Evolutionary conservation across 345 rosid species (phyloP).

Genomic region (Eucalyptus erythrocorys): DNA sequence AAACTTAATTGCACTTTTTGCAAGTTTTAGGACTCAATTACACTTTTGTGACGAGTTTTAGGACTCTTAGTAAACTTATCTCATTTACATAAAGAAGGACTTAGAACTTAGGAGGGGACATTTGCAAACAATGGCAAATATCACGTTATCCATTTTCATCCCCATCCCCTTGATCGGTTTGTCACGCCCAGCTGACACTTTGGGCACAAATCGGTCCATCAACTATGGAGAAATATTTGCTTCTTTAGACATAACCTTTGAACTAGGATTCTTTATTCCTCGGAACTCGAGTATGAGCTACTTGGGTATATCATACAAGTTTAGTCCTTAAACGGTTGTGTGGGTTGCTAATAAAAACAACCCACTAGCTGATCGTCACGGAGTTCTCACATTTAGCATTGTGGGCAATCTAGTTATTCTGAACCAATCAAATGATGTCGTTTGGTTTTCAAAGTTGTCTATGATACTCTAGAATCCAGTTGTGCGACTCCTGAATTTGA

Average conservation of each 20-base stretch:
- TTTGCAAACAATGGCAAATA: too few species aligned
- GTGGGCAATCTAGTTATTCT: constrained; percentile 3
- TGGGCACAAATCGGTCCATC: neutral
- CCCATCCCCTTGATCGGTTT: neutral
- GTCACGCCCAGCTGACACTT: neutral
- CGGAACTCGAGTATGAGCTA: constrained; percentile 3
- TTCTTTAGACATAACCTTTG: neutral
- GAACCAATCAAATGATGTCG: neutral
- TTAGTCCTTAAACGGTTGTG: neutral
- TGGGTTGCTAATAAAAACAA: constrained; percentile 39
- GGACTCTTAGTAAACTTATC: too few species aligned
- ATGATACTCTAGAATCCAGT: neutral
- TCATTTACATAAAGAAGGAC: too few species aligned
- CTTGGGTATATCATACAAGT: constrained; percentile 27
- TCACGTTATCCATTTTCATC: too few species aligned
- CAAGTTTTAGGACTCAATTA: too few species aligned
- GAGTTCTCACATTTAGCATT: neutral
- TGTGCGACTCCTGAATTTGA: constrained; percentile 18
- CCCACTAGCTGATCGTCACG: constrained; percentile 3
- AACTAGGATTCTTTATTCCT: constrained; percentile 10
- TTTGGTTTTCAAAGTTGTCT: constrained; percentile 19
- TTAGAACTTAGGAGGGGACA: too few species aligned
- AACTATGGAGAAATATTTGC: neutral
- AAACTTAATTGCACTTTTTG: too few species aligned
- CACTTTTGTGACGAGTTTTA: too few species aligned